These are phyloP conservation scores for Pogostemon cablin DNA, from an alignment of 257 asterid species.

Conservation along the genomic window DNA sequence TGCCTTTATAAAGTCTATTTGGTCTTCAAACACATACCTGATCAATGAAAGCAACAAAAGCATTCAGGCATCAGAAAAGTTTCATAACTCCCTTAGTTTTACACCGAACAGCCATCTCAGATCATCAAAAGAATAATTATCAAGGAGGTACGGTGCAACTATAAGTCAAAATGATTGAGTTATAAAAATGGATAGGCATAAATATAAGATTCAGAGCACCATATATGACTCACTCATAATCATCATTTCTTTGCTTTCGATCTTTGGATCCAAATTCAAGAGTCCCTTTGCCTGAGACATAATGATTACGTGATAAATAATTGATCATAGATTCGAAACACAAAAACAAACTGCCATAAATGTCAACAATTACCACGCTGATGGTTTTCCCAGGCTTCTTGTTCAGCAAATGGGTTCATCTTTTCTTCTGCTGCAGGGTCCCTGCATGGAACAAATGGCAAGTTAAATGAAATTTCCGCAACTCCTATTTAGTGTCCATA, in stretches of 20 bases:
- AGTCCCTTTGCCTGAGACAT: slow-evolving; percentile 78
- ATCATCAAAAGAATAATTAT: slow-evolving; percentile 11
- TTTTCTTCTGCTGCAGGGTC: slow-evolving; percentile 82
- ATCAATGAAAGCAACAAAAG: slow-evolving; percentile 31
- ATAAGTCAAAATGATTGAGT: slow-evolving; percentile 19
- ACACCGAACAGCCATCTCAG: slow-evolving; percentile 3
- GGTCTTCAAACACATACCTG: slow-evolving; percentile 94
- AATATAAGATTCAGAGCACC: slow-evolving; percentile 26
- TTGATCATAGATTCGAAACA: slow-evolving; percentile 17
- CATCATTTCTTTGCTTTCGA: slow-evolving; percentile 57
- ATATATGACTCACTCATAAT: slow-evolving; percentile 71
- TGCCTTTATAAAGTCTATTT: slow-evolving; percentile 89
- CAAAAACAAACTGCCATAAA: slow-evolving; percentile 20
- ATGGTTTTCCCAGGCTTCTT: slow-evolving; percentile 99
- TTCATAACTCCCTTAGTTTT: slow-evolving; percentile 1
- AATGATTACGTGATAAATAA: slow-evolving; percentile 31
- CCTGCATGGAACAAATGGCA: slow-evolving; percentile 41
- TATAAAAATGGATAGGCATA: neutral
- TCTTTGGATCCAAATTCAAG: slow-evolving; percentile 83
- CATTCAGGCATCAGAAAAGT: slow-evolving; percentile 8
- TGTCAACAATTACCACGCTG: slow-evolving; percentile 66
- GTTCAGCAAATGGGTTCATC: slow-evolving; percentile 98
- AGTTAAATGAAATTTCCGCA: slow-evolving; percentile 26
- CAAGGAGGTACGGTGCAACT: neutral
- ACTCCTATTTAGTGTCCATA: slow-evolving; percentile 9